These are phyloP conservation scores for Toxoplasma gondii DNA, from an alignment of 169 alveolate species.

Conservation along the genomic window DNA sequence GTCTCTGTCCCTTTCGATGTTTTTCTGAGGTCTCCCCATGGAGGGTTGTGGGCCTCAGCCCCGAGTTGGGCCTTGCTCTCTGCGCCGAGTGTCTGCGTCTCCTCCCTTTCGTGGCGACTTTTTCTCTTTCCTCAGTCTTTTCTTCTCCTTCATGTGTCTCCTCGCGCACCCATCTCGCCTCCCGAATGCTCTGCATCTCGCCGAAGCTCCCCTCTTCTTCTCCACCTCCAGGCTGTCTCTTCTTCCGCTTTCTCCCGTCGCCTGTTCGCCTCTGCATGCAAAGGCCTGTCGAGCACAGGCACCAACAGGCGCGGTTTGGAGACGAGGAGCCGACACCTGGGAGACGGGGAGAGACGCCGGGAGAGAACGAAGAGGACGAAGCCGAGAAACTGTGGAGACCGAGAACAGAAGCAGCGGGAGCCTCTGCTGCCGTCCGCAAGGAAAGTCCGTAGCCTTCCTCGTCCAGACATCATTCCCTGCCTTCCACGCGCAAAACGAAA, in stretches of 20 bases:
- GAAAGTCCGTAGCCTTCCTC: too few species aligned
- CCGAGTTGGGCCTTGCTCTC: not conserved
- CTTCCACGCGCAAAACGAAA: too few species aligned
- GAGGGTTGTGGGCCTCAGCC: too few species aligned
- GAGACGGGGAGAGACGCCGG: too few species aligned
- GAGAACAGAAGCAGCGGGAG: not conserved
- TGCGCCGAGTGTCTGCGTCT: not conserved
- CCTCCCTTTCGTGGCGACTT: not conserved
- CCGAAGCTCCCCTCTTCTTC: not conserved
- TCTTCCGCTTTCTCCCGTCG: not conserved
- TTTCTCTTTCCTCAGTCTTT: not conserved
- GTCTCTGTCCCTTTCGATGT: not conserved
- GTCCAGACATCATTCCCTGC: too few species aligned
- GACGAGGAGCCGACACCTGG: too few species aligned
- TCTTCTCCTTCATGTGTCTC: not conserved
- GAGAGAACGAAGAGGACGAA: not conserved
- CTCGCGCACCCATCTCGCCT: not conserved
- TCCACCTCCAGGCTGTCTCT: not conserved
- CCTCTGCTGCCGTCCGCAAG: not conserved
- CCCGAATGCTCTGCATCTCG: not conserved
- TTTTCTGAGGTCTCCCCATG: too few species aligned
- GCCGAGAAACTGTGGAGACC: not conserved
- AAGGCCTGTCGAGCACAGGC: too few species aligned
- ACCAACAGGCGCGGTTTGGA: too few species aligned
- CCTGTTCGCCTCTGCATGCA: not conserved